Evolutionary conservation across 257 asterid genomes (phyloP), one percentile per base, ranked within the genome.

Genomic region (Solanum dulcamara): DNA sequence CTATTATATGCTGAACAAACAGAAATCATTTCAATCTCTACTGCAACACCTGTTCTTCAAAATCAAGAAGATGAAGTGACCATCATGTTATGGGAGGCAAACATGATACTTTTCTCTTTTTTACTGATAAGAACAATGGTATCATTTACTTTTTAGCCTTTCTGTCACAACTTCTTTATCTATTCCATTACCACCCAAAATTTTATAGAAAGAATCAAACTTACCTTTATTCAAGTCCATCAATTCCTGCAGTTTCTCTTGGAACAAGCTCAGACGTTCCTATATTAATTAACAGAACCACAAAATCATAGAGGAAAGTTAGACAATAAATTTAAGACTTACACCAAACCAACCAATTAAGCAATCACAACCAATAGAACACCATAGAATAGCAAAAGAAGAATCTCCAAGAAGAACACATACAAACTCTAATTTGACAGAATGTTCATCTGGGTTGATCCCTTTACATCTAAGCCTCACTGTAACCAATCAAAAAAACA

Each of bases 391-490:
- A 64, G 3, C 70, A n/a, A 30, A 24, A n/a, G 62, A 10, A 75
- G n/a, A 75, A 14, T 75, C 32, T 42, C 24, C 55, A 75, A 26
- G 51, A 59, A 86, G 33, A 83, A 77, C 32, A 89, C 93, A 84
- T 92, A 92, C 98, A 84, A 93, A 85, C 91, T 97, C 99, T 46
- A 93, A 91, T 55, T 89, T 95, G 84, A 96, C 90, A 37, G 97
- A 93, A 81, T 94, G 99, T 38, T 94, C 92, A 81, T 95, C 97
- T 80, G 94, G 96, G 89, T 95, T 88, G 44, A 97, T 87, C 71
- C 99, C 99, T 80, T 91, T 95, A 94, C 99, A 97, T 84, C 98
- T 92, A 88, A 97, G 88, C 93, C 94, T 93, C 92, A 95, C 99
- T 95, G 92, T 88, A 93, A 89, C 90, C 12, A 74, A 62, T 22